Evolutionary conservation across 2,329 filamentous ascomycete species (phyloP).

Genomic region (Thelonectria rubi): DNA sequence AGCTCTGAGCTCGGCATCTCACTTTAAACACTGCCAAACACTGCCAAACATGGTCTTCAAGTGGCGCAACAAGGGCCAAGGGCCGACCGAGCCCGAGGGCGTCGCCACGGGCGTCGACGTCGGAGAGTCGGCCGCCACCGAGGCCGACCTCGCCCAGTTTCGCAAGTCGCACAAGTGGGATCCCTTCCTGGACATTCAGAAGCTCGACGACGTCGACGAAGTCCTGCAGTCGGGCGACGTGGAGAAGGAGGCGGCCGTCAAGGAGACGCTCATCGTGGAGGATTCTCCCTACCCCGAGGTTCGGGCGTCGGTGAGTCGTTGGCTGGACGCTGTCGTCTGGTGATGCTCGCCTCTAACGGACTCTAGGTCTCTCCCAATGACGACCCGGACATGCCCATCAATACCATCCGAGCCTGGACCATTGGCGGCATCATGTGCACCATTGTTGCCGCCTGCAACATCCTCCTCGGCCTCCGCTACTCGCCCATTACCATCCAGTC

Average conservation of each 20-base stretch:
- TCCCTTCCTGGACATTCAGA: constrained; percentile 69
- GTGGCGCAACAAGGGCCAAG: constrained; percentile 53
- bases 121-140: constrained; percentile 42
- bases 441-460: constrained; percentile 67
- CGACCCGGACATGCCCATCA: constrained; percentile 62
- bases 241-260: constrained; percentile 64
- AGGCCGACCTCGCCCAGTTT: constrained; percentile 60
- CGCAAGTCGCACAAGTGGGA: constrained; percentile 70
- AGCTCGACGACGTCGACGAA: constrained; percentile 67
- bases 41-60: constrained; percentile 9
- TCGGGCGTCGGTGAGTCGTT: constrained; percentile 31
- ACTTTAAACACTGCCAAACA: neutral
- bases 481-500: constrained; percentile 68
- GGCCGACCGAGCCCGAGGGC: constrained; percentile 52
- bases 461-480: constrained; percentile 67
- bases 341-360: neutral
- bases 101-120: constrained; percentile 51
- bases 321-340: neutral
- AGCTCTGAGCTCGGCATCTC: neutral
- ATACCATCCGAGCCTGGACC: constrained; percentile 71
- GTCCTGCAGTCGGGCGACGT: constrained; percentile 63
- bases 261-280: constrained; percentile 67
- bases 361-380: constrained; percentile 3
- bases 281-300: constrained; percentile 75
- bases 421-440: constrained; percentile 70